phyloP scores from a whole-genome alignment of 2,329 filamentous ascomycete genomes.

The Calonectria hawksworthii region DNA sequence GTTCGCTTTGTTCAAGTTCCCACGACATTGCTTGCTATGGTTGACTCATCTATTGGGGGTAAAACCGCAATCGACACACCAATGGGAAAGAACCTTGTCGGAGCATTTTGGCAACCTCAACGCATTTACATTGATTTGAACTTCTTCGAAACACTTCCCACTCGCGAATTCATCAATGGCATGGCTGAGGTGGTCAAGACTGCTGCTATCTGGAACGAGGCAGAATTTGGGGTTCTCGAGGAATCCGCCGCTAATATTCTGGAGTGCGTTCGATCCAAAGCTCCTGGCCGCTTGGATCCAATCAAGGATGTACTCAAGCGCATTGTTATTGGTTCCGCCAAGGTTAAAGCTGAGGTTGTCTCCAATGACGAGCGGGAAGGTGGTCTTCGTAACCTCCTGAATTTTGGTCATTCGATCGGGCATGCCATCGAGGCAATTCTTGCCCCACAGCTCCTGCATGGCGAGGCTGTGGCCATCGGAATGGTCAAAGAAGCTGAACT shows the following conservation, averaged over 20 bases:
- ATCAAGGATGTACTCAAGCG: slow-evolving; percentile 81
- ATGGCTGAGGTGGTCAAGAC: slow-evolving; percentile 99
- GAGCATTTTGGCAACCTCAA: slow-evolving; percentile 95
- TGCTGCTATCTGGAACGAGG: slow-evolving; percentile 93
- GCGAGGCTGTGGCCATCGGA: slow-evolving; percentile 95
- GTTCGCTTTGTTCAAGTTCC: slow-evolving; percentile 97
- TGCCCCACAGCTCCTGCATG: slow-evolving; percentile 94
- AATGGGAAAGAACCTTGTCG: slow-evolving; percentile 94
- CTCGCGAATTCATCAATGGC: slow-evolving; percentile 95
- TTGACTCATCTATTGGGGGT: slow-evolving; percentile 97
- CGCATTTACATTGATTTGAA: slow-evolving; percentile 94
- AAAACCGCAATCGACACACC: slow-evolving; percentile 99
- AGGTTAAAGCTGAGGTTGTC: slow-evolving; percentile 94
- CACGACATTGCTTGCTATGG: slow-evolving; percentile 95
- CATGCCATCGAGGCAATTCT: slow-evolving; percentile 97
- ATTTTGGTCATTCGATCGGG: slow-evolving; percentile 98
- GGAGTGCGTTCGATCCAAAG: slow-evolving; percentile 50
- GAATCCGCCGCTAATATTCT: slow-evolving; percentile 84
- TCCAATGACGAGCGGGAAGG: slow-evolving; percentile 95
- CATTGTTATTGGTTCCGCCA: slow-evolving; percentile 90
- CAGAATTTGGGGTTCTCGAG: slow-evolving; percentile 88
- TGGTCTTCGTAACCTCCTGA: slow-evolving; percentile 92
- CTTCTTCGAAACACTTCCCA: slow-evolving; percentile 91
- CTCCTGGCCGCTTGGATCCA: slow-evolving; percentile 73
- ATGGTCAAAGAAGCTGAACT: slow-evolving; percentile 99